Conservation (phyloP, 306 rosid genomes). For the Quercus aquifolioides region DNA sequence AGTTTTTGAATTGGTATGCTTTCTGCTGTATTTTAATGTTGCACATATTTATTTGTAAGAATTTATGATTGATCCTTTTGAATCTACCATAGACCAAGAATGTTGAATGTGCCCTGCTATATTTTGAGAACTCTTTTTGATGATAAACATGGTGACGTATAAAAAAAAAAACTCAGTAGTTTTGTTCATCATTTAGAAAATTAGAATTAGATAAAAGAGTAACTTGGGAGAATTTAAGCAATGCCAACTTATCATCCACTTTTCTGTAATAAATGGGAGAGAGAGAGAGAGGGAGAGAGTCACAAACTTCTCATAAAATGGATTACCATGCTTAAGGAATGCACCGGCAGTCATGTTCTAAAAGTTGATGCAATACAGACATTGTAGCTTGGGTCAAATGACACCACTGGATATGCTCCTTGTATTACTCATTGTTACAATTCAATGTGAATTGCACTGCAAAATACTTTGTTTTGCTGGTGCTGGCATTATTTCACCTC, state of each 20-base stretch:
- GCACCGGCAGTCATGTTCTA: not conserved
- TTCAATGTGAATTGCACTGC: not conserved
- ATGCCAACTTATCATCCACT: not conserved
- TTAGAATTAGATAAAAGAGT: not conserved
- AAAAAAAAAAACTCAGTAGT: not conserved
- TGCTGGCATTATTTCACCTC: not conserved
- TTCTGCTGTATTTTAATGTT: constrained; percentile 17
- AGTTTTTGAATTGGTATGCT: constrained; percentile 92
- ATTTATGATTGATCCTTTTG: not conserved
- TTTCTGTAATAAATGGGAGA: not conserved
- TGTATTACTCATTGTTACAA: not conserved
- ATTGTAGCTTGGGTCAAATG: not conserved
- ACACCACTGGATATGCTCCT: not conserved
- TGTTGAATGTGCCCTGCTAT: not conserved
- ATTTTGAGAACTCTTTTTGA: not conserved
- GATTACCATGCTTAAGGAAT: too few relatives aligned
- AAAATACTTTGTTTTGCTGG: not conserved
- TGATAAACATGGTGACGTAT: not conserved
- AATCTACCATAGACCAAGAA: not conserved
- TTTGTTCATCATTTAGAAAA: not conserved
- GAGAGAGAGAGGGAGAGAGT: too few relatives aligned
- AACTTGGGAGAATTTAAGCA: not conserved
- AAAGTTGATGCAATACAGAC: not conserved
- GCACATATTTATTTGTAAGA: not conserved
- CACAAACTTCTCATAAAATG: too few relatives aligned